Evolutionary conservation across 2,329 filamentous ascomycete species (phyloP).

Genomic region (Colletotrichum cordylinicola): DNA sequence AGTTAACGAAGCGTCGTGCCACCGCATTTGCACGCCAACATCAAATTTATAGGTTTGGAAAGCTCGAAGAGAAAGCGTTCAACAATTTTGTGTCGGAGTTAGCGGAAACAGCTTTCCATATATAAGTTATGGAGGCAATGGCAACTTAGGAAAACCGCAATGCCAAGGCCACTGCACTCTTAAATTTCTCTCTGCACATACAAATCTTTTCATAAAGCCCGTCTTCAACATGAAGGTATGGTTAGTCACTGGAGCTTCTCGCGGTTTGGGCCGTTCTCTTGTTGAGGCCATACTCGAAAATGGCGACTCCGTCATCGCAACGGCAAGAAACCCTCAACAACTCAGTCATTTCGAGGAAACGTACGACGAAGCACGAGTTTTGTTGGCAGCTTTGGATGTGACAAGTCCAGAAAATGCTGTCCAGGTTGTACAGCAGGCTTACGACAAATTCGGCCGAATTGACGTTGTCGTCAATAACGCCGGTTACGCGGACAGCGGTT

Average conservation of each 20-base stretch:
- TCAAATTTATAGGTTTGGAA: not conserved
- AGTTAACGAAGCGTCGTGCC: not conserved
- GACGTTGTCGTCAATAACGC: slow-evolving; percentile 69
- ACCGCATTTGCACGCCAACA: not conserved
- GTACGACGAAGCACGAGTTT: not conserved
- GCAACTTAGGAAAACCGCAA: not conserved
- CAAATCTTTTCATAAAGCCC: accelerated
- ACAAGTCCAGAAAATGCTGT: not conserved
- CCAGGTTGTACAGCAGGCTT: not conserved
- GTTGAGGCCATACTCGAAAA: not conserved
- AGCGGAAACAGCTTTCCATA: not conserved
- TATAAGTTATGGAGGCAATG: not conserved
- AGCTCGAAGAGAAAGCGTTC: not conserved
- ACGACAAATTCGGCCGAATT: slow-evolving; percentile 54
- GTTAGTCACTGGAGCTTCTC: not conserved
- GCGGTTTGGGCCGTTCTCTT: not conserved
- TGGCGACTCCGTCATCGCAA: not conserved
- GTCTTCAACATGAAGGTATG: not conserved
- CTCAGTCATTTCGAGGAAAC: not conserved
- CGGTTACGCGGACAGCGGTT: slow-evolving; percentile 59
- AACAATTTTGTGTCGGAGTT: not conserved
- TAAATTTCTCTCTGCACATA: not conserved
- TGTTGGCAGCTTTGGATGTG: not conserved
- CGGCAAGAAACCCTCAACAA: not conserved
- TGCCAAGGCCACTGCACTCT: not conserved